Percentiles rank a stretch among this genome's conserved stretches.
phyloP scores from a whole-genome alignment of 2,329 filamentous ascomycete genomes.

The Bipolaris oryzae region DNA sequence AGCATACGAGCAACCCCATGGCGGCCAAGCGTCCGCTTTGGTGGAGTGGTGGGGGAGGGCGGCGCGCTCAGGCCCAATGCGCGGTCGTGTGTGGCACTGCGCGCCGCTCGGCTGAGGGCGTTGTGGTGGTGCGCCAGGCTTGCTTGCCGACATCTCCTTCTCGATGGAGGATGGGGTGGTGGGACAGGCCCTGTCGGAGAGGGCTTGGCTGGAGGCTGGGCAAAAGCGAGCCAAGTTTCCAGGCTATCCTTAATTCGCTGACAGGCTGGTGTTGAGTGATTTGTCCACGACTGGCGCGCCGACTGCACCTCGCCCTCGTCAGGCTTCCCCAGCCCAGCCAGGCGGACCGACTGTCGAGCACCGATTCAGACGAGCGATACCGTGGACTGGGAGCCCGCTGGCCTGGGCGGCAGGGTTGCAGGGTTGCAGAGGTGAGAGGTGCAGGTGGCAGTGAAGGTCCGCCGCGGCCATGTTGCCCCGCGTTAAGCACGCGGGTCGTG shows the following conservation, averaged over 20 bases:
- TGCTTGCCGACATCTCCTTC: constrained; percentile 24
- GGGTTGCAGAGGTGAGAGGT: no score
- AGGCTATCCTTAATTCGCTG: constrained; percentile 18
- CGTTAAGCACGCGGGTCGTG: constrained; percentile 5
- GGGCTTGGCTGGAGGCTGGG: constrained; percentile 26
- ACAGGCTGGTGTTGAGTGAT: constrained; percentile 18
- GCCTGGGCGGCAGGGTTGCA: neutral
- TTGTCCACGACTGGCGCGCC: neutral
- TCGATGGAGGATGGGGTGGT: constrained; percentile 21
- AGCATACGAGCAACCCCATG: constrained; percentile 27
- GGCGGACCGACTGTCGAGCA: neutral
- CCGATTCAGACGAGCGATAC: neutral
- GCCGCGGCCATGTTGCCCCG: constrained; percentile 13
- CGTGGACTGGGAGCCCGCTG: neutral
- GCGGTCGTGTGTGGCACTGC: no score
- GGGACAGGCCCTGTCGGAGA: constrained; percentile 15
- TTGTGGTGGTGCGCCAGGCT: no score
- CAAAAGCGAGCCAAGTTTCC: constrained; percentile 19
- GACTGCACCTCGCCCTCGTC: no score
- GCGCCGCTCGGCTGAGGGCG: no score
- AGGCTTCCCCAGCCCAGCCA: neutral
- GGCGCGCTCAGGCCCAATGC: neutral
- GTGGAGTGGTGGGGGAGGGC: constrained; percentile 21
- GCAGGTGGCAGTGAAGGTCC: neutral
- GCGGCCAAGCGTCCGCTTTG: constrained; percentile 28